Percentiles rank a stretch among this genome's conserved stretches.
These are phyloP conservation scores for Aspergillus amoenus DNA, from an alignment of 2,329 filamentous ascomycete genomes.

Conservation along the genomic window DNA sequence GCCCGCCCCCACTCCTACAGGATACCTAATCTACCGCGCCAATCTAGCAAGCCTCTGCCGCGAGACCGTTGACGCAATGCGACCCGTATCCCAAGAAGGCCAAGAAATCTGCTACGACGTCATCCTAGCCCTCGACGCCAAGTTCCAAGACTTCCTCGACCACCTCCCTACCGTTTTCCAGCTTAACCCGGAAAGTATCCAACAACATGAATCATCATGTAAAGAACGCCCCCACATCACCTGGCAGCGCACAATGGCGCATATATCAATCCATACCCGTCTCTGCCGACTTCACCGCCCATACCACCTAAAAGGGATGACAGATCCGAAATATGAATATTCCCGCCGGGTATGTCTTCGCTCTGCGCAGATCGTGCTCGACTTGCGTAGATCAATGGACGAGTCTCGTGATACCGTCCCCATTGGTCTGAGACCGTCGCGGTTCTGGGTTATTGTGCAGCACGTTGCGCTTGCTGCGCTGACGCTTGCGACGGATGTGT, in stretches of 20 bases:
- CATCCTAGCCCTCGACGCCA: background rate
- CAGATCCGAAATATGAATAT: conserved; percentile 9
- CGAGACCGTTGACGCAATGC: conserved; percentile 5
- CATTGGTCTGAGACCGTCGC: conserved; percentile 16
- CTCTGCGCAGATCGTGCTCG: conserved; percentile 2
- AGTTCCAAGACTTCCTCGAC: background rate
- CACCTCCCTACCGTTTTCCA: conserved; percentile 3
- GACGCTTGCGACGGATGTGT: conserved; percentile 24
- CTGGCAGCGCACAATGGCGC: conserved; percentile 18
- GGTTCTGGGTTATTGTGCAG: conserved; percentile 22
- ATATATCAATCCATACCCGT: conserved; percentile 22
- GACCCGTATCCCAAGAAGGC: background rate
- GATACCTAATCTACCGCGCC: conserved; percentile 4
- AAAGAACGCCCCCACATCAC: conserved; percentile 23
- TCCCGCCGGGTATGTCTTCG: background rate
- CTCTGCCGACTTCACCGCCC: conserved; percentile 25
- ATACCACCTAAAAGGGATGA: conserved; percentile 20
- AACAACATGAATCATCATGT: conserved; percentile 14
- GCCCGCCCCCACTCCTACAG: background rate
- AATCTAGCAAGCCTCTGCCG: conserved; percentile 3
- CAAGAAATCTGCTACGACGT: background rate
- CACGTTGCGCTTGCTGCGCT: conserved; percentile 25
- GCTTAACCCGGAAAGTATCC: conserved; percentile 17
- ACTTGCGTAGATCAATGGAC: conserved; percentile 3
- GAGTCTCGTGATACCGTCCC: background rate